These are phyloP conservation scores for Escallonia herrerae DNA, from an alignment of 129 eudicot genomes.

Conservation along the genomic window DNA sequence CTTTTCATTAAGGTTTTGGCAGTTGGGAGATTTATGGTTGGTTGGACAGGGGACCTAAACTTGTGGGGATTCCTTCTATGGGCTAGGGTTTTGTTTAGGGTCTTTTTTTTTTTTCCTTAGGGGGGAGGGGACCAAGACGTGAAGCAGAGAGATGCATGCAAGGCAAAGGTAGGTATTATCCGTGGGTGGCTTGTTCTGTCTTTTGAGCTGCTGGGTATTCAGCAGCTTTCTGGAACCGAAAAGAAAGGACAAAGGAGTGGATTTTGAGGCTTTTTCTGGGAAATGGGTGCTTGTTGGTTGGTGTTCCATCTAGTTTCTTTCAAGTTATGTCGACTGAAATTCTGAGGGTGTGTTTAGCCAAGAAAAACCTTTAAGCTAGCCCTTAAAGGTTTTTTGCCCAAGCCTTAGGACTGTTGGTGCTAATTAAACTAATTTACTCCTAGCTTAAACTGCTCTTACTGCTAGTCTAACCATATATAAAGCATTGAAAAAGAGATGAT, in stretches of 20 bases:
- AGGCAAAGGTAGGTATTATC: conserved; percentile 39
- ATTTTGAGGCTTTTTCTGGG: conserved; percentile 2
- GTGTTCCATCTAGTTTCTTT: no score
- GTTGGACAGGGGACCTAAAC: conserved; percentile 22
- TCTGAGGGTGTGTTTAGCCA: no score
- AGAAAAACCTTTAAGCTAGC: no score
- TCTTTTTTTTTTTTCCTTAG: no score
- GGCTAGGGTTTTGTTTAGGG: conserved; percentile 18
- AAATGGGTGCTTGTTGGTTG: conserved; percentile 1
- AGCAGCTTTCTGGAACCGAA: conserved; percentile 15
- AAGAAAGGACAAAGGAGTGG: conserved; percentile 18
- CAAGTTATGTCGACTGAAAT: no score
- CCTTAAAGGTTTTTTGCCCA: no score
- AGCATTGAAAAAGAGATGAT: no score
- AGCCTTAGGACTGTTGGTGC: no score
- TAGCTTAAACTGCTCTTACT: no score
- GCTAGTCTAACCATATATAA: no score
- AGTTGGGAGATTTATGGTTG: conserved; percentile 15
- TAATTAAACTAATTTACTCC: no score
- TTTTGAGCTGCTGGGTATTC: conserved; percentile 36
- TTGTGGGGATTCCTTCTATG: conserved; percentile 14
- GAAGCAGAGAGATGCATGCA: conserved; percentile 37
- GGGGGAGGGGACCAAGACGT: conserved; percentile 26
- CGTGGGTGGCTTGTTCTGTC: conserved; percentile 19
- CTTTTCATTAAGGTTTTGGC: conserved; percentile 6